phyloP scores from a whole-genome alignment of 441 rosid species.

The Daphne laureola region DNA sequence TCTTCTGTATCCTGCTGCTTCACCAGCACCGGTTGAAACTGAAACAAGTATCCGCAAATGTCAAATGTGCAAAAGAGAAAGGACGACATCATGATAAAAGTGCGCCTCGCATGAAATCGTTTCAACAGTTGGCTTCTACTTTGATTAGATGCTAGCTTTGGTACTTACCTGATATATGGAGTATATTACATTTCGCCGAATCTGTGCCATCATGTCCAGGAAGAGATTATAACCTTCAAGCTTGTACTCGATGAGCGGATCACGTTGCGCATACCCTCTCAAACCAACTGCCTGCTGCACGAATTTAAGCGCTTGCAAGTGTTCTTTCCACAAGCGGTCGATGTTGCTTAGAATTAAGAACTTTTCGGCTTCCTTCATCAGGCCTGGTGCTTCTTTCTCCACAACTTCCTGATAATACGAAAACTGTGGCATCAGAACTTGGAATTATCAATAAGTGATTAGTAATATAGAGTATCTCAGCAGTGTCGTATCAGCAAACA shows the following conservation, averaged over 20 bases:
- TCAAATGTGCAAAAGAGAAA: neutral
- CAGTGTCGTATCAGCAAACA: neutral
- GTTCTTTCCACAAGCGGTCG: slow-evolving; percentile 97
- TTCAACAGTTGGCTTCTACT: neutral
- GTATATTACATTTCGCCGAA: slow-evolving; percentile 90
- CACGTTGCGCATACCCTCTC: slow-evolving; percentile 95
- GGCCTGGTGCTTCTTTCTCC: slow-evolving; percentile 80
- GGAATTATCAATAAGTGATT: neutral
- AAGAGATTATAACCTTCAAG: slow-evolving; percentile 96
- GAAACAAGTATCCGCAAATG: slow-evolving; percentile 13
- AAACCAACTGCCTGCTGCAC: slow-evolving; percentile 97
- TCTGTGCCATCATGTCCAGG: slow-evolving; percentile 98
- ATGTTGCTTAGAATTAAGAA: slow-evolving; percentile 88
- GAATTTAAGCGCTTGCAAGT: slow-evolving; percentile 87
- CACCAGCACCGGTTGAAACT: slow-evolving; percentile 88
- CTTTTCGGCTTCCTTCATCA: slow-evolving; percentile 92
- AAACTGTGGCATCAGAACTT: neutral
- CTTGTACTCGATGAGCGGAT: slow-evolving; percentile 93
- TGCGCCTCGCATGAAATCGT: neutral
- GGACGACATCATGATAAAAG: neutral
- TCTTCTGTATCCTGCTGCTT: slow-evolving; percentile 59
- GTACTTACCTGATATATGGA: slow-evolving; percentile 84
- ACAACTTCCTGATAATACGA: slow-evolving; percentile 47
- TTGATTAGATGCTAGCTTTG: neutral
- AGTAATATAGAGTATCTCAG: neutral